Percentiles rank a stretch among this genome's conserved stretches.
Conservation (phyloP, 306 rosid genomes). For the Myrica gale region DNA sequence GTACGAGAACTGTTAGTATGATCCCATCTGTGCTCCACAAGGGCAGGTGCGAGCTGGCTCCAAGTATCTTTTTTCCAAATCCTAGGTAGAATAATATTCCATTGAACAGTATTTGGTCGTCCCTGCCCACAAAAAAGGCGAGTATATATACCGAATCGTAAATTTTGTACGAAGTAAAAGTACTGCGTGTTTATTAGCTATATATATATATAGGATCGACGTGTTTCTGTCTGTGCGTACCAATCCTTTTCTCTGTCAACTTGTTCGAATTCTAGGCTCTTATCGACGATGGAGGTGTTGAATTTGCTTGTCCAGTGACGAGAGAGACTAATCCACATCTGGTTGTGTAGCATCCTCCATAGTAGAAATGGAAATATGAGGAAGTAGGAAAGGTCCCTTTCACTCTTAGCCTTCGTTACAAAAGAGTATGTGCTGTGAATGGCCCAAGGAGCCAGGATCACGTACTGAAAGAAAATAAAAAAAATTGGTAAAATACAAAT, state of each 20-base stretch:
- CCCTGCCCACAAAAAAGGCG: slow-evolving; percentile 24
- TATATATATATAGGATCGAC: no score
- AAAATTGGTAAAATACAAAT: no score
- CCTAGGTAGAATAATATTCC: slow-evolving; percentile 23
- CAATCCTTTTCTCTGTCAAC: slow-evolving; percentile 44
- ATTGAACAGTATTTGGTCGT: slow-evolving; percentile 46
- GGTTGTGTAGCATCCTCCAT: slow-evolving; percentile 27
- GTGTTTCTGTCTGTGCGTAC: slow-evolving; percentile 5
- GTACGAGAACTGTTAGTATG: slow-evolving; percentile 27
- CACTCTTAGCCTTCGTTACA: not conserved
- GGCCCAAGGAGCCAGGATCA: slow-evolving; percentile 1
- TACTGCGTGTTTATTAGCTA: no score
- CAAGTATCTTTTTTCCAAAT: not conserved
- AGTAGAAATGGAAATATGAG: not conserved
- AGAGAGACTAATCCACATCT: slow-evolving; percentile 29
- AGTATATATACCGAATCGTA: not conserved
- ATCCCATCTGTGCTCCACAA: slow-evolving; percentile 38
- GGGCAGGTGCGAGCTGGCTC: slow-evolving; percentile 11
- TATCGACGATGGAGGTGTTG: slow-evolving; percentile 25
- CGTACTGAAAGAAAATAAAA: not conserved
- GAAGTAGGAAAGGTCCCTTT: not conserved
- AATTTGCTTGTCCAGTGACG: slow-evolving; percentile 19
- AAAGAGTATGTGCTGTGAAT: not conserved
- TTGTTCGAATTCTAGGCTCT: slow-evolving; percentile 37
- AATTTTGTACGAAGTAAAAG: not conserved